Evolutionary conservation across 306 rosid species (phyloP), one percentile per base, ranked within the genome.

Genomic region (Carpinus fangiana): DNA sequence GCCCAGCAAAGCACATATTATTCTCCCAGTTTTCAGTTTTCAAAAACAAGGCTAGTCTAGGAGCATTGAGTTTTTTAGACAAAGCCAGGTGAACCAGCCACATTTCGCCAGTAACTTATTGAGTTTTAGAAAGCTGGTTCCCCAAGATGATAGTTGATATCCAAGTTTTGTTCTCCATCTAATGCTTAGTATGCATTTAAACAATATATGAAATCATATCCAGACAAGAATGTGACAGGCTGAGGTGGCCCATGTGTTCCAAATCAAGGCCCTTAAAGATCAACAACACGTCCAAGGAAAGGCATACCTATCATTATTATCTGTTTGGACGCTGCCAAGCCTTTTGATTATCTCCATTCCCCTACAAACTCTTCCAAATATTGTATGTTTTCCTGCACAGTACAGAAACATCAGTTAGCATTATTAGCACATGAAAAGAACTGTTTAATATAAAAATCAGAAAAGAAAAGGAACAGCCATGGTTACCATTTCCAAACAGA

Each of bases 341-440:
- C 97, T 89, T 86, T 93, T 95, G 88, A 95, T 89, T 65, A 93
- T 89, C 84, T 95, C 98, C 99, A 95, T 95, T 75, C 99, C 99
- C 64, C 28, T 70, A 72, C 94, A 85, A 26, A 93, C 91, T 85
- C 99, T 88, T 81, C 98, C 99, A 76, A 95, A 95, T 82, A 95
- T 91, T 75, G 99, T 90, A 86, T 95, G 99, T 43, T 95, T 95
- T 78, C 99, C 98, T 95, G 92, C 71, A 82, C 8, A 46, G 75
- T 56, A 73, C 72, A 88, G 84, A 85, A 57, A 57, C 54, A 74
- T 45, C 50, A 48, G 59, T 66, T 26, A 76, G 70, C 72, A 72
- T 50, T 47, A 71, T 66, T 62, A 76, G 84, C 20, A 61, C 57
- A 77, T 34, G 53, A 57, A 48, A 73, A 73, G 62, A 38, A 48